phyloP scores from a whole-genome alignment of 208 protist genomes.

The Acanthamoeba lenticulata region DNA sequence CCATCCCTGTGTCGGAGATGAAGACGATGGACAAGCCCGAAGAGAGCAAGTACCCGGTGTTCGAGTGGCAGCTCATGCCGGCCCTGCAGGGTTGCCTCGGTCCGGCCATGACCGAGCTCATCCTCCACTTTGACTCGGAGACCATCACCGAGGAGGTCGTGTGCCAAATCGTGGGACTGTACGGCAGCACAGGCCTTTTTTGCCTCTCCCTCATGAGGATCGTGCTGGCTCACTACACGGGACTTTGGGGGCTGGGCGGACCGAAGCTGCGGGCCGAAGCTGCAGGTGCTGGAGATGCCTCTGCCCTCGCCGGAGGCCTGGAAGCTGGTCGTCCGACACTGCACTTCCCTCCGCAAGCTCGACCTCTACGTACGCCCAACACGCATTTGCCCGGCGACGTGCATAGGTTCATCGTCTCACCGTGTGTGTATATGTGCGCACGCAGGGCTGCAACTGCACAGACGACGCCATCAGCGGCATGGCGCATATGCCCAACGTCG shows the following conservation, averaged over 20 bases:
- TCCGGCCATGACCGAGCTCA: not conserved
- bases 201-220: not conserved
- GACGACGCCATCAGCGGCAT: not conserved
- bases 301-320: conserved; percentile 1
- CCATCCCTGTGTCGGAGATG: conserved; percentile 17
- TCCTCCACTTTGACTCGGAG: not conserved
- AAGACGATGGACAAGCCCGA: not conserved
- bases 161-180: not conserved
- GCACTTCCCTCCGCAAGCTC: not conserved
- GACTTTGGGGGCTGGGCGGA: too few relatives aligned
- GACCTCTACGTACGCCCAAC: not conserved
- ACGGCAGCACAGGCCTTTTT: not conserved
- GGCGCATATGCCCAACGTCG: not conserved
- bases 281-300: not conserved
- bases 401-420: not conserved
- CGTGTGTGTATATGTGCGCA: not conserved
- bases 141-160: conserved; percentile 11
- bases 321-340: not conserved
- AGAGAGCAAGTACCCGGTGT: conserved; percentile 10
- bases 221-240: too few relatives aligned
- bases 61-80: not conserved
- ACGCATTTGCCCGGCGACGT: not conserved
- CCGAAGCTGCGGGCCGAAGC: not conserved
- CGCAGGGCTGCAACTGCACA: not conserved
- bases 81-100: not conserved